phyloP scores from a whole-genome alignment of 1,139 yeast genomes.

The Yamadazyma epiphylla region DNA sequence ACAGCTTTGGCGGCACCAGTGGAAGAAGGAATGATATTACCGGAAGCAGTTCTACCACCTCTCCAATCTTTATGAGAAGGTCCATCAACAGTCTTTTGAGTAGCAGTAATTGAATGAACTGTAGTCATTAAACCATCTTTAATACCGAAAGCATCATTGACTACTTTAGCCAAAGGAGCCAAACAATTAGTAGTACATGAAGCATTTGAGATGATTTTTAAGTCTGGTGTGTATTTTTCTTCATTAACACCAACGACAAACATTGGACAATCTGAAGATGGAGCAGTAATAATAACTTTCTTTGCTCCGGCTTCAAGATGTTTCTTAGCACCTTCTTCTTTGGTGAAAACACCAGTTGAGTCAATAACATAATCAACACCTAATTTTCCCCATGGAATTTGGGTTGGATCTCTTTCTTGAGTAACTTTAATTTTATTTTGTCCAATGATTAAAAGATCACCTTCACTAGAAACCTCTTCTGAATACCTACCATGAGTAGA shows the following conservation, averaged over 20 bases:
- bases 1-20: constrained; percentile 88
- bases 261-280: constrained; percentile 78
- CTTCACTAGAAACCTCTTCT: constrained; percentile 55
- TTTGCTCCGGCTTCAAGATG: constrained; percentile 77
- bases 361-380: constrained; percentile 71
- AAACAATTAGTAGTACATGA: constrained; percentile 81
- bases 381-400: constrained; percentile 68
- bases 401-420: constrained; percentile 68
- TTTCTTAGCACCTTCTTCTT: constrained; percentile 61
- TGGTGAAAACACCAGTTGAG: constrained; percentile 80
- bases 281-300: constrained; percentile 78
- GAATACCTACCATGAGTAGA: constrained; percentile 69
- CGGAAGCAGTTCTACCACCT: constrained; percentile 82
- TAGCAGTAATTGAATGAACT: constrained; percentile 76
- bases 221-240: constrained; percentile 59
- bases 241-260: constrained; percentile 74
- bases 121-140: constrained; percentile 81
- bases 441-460: constrained; percentile 48
- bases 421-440: constrained; percentile 57
- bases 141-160: constrained; percentile 67
- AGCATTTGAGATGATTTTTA: constrained; percentile 67
- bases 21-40: constrained; percentile 77
- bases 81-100: constrained; percentile 82
- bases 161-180: constrained; percentile 75
- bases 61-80: constrained; percentile 86